Conservation (phyloP, 768 basidiomycete genomes). For the Hydnomerulius pinastri region DNA sequence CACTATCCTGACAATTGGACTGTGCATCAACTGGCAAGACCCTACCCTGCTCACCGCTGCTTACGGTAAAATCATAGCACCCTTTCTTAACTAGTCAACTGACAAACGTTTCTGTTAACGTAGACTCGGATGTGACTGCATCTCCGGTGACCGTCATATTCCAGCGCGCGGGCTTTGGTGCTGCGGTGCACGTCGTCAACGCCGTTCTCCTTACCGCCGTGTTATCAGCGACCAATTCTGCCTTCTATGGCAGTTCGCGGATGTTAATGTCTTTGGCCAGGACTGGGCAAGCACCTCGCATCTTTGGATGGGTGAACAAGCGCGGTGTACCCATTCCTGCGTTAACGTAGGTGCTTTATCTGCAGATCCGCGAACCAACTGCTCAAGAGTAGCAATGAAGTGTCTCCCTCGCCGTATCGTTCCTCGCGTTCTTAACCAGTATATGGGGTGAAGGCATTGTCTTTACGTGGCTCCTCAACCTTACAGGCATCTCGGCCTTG, state of each 20-base stretch:
- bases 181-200: slow-evolving; percentile 63
- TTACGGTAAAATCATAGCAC: slow-evolving; percentile 33
- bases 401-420: slow-evolving; percentile 48
- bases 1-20: slow-evolving; percentile 63
- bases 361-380: slow-evolving; percentile 22
- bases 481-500: slow-evolving; percentile 66
- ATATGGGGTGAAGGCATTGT: slow-evolving; percentile 59
- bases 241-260: slow-evolving; percentile 66
- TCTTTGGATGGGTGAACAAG: slow-evolving; percentile 66
- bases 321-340: slow-evolving; percentile 64
- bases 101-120: not conserved
- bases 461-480: slow-evolving; percentile 61
- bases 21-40: slow-evolving; percentile 64
- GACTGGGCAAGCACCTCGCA: slow-evolving; percentile 60
- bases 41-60: slow-evolving; percentile 51
- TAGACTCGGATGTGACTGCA: slow-evolving; percentile 52
- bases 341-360: slow-evolving; percentile 43
- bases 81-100: not conserved
- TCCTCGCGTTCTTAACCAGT: slow-evolving; percentile 55
- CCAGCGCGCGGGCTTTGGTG: slow-evolving; percentile 60
- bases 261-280: slow-evolving; percentile 64
- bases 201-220: slow-evolving; percentile 68
- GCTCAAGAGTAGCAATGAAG: slow-evolving; percentile 27
- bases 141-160: slow-evolving; percentile 69
- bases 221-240: slow-evolving; percentile 63